Evolutionary conservation across 768 basidiomycete species (phyloP), one percentile per base, ranked within the genome.

Genomic region (Sarcodon sp.): DNA sequence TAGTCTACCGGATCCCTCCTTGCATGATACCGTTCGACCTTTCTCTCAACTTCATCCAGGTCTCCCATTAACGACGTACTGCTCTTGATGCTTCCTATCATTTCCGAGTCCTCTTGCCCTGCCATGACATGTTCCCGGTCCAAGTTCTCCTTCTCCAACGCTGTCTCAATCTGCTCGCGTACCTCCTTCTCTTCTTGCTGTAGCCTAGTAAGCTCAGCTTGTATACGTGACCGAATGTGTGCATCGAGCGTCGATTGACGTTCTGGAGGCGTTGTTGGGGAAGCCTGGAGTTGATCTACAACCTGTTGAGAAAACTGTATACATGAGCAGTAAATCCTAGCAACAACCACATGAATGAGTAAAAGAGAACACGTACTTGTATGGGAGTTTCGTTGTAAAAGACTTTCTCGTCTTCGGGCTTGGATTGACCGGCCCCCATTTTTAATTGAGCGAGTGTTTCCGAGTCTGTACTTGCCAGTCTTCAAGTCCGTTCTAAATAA

Each of bases 71-170:
- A 66, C 3, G 72, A 69, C 6, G 76, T 69, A 50, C 79, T 83
- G 54, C 73, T 80, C 59, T 71, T 78, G 39, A 79, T 58, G 31
- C 68, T 61, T 16, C 65, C 69, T 32, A 65, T 56, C 7, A 59
- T 51, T 32, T 52, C 66, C 16, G 62, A 60, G 16, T 64, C 68
- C 46, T 67, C 63, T 32, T 60, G 60, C 35, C 49, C 57, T 33
- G 43, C 52, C 48, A 59, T 60, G 27, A 64, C 61, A 54, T 69
- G 72, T 64, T 91, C 88, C 49, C 75, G 72, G 62, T 90, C 85
- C 45, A 92, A 62, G 64, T 92, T 93, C 68, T 92, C 89, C 67
- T 80, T 83, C 69, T 92, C 85, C 44, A 93, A 69, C 1, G 85
- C 87, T 33, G 61, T 67, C 57, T 87, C 83, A 33, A 93, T 89